These are phyloP conservation scores for Epichloe gansuensis DNA, from an alignment of 2,329 filamentous ascomycete species.

Conservation along the genomic window DNA sequence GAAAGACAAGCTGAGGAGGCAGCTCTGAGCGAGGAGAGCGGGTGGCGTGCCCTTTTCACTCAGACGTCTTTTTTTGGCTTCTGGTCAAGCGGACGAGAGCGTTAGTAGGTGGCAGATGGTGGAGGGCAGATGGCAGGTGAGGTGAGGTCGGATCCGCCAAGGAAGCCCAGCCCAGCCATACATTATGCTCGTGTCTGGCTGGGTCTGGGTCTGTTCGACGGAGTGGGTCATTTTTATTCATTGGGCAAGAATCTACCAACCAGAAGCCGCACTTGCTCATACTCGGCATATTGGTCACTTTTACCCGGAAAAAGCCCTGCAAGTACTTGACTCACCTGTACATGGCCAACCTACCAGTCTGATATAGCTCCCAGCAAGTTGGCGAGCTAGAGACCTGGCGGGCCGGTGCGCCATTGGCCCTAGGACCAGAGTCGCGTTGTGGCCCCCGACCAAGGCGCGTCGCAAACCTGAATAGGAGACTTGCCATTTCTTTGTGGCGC, in stretches of 20 bases:
- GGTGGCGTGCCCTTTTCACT: constrained; percentile 19
- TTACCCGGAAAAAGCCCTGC: constrained; percentile 17
- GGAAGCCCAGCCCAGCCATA: constrained; percentile 14
- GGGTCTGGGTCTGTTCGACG: too few relatives aligned
- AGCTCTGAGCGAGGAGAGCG: constrained; percentile 11
- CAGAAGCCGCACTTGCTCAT: constrained; percentile 6
- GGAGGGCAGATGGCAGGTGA: background rate
- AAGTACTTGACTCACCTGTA: constrained; percentile 17
- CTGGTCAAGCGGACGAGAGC: constrained; percentile 6
- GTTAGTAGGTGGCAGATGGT: constrained; percentile 12
- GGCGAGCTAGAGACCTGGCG: too few relatives aligned
- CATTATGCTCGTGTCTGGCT: background rate
- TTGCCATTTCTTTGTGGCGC: background rate
- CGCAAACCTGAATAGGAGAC: constrained; percentile 8
- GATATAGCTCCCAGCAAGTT: too few relatives aligned
- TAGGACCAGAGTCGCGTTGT: background rate
- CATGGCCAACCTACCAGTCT: background rate
- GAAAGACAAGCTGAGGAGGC: constrained; percentile 5
- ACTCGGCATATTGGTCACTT: constrained; percentile 16
- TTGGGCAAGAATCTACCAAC: constrained; percentile 15
- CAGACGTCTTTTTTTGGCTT: constrained; percentile 7
- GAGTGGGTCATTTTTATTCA: background rate
- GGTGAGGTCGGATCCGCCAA: constrained; percentile 15
- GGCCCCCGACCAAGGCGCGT: constrained; percentile 10
- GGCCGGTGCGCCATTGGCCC: background rate